Percentiles rank a stretch among this genome's conserved stretches.
Evolutionary conservation across 768 basidiomycete species (phyloP).

Genomic region (Mycena rebaudengoi): DNA sequence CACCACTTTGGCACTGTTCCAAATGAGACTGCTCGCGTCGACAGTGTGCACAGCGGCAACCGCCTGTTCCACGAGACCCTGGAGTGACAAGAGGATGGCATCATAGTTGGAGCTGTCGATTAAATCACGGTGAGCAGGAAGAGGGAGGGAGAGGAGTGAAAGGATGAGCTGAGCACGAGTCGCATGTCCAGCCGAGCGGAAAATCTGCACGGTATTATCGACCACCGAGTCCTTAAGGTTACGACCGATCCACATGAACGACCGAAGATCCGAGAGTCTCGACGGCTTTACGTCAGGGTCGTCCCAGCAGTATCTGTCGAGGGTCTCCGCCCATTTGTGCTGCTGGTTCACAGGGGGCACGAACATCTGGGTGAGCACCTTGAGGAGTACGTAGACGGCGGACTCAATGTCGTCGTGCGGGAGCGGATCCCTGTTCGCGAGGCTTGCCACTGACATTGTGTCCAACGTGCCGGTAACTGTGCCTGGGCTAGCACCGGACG

Average conservation of each 20-base stretch:
- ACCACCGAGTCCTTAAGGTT: not conserved
- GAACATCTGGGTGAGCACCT: conserved; percentile 15
- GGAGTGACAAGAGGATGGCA: no score
- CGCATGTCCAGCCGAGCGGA: not conserved
- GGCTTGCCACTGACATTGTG: conserved; percentile 1
- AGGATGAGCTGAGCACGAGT: conserved; percentile 1
- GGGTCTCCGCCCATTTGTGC: not conserved
- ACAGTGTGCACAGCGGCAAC: no score
- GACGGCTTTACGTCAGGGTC: not conserved
- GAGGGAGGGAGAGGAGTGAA: conserved; percentile 9
- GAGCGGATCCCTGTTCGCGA: not conserved
- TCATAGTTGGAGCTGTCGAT: conserved; percentile 1
- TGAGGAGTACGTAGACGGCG: conserved; percentile 16
- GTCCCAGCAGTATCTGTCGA: conserved; percentile 5
- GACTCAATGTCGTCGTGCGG: conserved; percentile 23
- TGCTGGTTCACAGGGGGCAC: not conserved
- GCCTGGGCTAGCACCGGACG: not conserved
- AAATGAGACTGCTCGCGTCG: not conserved
- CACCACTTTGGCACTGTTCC: not conserved
- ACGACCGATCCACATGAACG: not conserved
- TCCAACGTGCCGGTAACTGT: not conserved
- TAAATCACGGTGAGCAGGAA: not conserved
- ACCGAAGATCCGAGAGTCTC: not conserved
- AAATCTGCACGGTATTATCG: not conserved
- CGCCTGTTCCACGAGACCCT: no score